Conservation (phyloP, 495 filamentous ascomycete species). For the Oleoguttula mirabilis region DNA sequence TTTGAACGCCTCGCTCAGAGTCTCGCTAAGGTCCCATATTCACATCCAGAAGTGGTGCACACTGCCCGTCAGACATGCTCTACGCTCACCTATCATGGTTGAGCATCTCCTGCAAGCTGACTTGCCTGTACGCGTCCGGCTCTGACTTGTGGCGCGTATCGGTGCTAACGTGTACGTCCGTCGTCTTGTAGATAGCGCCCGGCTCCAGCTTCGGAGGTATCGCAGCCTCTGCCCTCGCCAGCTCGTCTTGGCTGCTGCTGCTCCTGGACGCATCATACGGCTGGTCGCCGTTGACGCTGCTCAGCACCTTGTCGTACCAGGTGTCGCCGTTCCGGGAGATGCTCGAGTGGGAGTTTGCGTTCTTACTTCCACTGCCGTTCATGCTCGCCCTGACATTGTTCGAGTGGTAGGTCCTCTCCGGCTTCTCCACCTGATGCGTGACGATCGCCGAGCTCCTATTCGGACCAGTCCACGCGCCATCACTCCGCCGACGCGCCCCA, state of each 20-base stretch:
- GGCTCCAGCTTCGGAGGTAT: background rate
- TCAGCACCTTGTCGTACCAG: background rate
- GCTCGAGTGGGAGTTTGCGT: background rate
- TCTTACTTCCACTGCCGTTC: background rate
- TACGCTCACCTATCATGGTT: too few relatives aligned
- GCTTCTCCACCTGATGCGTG: background rate
- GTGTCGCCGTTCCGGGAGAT: background rate
- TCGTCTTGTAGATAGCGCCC: slow-evolving; percentile 8
- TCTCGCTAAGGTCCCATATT: too few relatives aligned
- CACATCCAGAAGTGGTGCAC: too few relatives aligned
- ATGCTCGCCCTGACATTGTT: background rate
- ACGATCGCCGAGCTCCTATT: background rate
- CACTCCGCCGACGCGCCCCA: background rate
- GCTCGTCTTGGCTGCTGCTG: background rate
- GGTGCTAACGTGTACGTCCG: slow-evolving; percentile 6
- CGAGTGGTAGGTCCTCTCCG: background rate
- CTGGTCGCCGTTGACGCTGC: background rate
- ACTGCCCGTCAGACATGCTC: too few relatives aligned
- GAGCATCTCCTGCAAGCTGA: background rate
- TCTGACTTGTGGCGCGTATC: background rate
- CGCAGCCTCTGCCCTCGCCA: background rate
- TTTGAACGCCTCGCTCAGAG: too few relatives aligned
- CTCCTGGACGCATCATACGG: background rate
- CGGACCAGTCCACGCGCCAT: background rate
- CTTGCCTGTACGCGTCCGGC: background rate